Conservation (phyloP, 116 monocot genomes). For the Phalaenopsis hybrid region DNA sequence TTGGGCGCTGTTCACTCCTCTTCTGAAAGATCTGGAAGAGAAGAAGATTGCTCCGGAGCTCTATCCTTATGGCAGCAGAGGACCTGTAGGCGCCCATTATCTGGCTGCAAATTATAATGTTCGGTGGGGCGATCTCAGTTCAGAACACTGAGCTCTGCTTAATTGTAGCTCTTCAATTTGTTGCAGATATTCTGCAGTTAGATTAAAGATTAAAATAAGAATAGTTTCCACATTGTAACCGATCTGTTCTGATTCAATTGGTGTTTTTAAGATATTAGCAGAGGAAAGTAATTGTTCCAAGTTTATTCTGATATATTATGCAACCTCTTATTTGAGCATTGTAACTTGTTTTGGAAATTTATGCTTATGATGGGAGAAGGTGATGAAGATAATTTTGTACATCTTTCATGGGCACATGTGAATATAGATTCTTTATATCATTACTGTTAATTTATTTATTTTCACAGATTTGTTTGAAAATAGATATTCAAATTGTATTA, state of each 20-base stretch:
- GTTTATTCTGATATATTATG: background rate
- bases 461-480: too few species aligned
- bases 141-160: constrained; percentile 19
- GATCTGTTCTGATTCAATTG: background rate
- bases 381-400: too few species aligned
- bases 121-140: constrained; percentile 40
- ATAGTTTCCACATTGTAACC: background rate
- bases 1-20: constrained; percentile 45
- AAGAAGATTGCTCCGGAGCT: constrained; percentile 44
- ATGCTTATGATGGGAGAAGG: background rate
- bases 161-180: background rate
- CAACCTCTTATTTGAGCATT: background rate
- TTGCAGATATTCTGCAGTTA: background rate
- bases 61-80: constrained; percentile 47
- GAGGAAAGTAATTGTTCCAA: background rate
- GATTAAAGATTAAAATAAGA: background rate
- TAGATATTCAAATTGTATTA: too few species aligned
- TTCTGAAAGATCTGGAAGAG: constrained; percentile 46
- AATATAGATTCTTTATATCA: too few species aligned
- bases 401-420: too few species aligned
- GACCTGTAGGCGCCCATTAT: constrained; percentile 51
- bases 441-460: too few species aligned
- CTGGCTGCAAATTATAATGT: constrained; percentile 45
- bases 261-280: background rate
- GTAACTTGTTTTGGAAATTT: background rate